These are phyloP conservation scores for Penicillium sp. DNA, from an alignment of 2,329 filamentous ascomycete species.

Conservation along the genomic window DNA sequence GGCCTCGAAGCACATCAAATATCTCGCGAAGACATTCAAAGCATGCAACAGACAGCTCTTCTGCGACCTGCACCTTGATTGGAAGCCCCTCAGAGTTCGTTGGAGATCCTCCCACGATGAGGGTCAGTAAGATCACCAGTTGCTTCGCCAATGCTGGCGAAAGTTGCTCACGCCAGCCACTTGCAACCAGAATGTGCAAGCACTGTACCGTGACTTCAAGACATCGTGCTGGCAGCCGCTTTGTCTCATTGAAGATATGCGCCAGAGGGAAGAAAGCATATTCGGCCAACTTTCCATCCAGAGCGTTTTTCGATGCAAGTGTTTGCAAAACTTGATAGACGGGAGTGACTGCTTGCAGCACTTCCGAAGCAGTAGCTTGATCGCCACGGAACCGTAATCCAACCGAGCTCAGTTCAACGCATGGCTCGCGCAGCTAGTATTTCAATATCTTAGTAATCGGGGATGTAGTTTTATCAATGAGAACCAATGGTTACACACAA, in stretches of 20 bases:
- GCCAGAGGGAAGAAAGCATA: constrained; percentile 93
- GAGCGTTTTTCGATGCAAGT: constrained; percentile 35
- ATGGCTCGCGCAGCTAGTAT: constrained; percentile 51
- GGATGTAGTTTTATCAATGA: constrained; percentile 15
- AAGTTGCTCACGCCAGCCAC: constrained; percentile 73
- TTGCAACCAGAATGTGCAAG: constrained; percentile 63
- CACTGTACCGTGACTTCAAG: constrained; percentile 73
- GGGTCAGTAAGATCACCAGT: constrained; percentile 74
- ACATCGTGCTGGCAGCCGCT: constrained; percentile 60
- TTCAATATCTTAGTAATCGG: neutral
- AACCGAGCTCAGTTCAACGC: constrained; percentile 53
- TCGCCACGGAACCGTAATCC: constrained; percentile 47
- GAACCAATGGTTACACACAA: constrained; percentile 23
- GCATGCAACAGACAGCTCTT: constrained; percentile 68
- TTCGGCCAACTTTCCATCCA: constrained; percentile 82
- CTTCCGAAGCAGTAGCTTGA: constrained; percentile 40
- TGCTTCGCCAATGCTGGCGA: constrained; percentile 71
- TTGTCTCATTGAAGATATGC: constrained; percentile 72
- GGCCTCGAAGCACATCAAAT: constrained; percentile 52
- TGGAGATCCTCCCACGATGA: constrained; percentile 69
- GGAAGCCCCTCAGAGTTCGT: constrained; percentile 40
- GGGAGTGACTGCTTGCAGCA: constrained; percentile 44
- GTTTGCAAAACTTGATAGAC: constrained; percentile 37
- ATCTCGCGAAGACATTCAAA: constrained; percentile 65
- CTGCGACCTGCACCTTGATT: constrained; percentile 41